Evolutionary conservation across 176 grass and related monocot genomes (phyloP), one percentile per base, ranked within the genome.

Genomic region (Echinochloa phyllopogon): DNA sequence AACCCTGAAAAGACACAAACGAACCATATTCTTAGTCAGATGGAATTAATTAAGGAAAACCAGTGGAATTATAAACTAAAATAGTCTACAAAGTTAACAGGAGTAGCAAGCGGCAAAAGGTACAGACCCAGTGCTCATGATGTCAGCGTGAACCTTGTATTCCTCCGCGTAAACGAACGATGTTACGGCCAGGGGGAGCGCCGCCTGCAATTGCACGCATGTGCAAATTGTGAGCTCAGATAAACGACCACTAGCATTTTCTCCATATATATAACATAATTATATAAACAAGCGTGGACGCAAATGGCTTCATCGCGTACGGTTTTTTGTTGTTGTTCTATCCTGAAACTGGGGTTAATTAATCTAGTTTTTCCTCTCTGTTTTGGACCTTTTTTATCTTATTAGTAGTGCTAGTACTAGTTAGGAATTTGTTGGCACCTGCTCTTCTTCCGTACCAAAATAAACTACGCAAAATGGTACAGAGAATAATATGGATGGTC

Each of bases 101-200:
- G 9, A 69, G 12, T 53, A 55, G 42, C 23, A 18, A 40, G 69
- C 9, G 69, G 69, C 49, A 48, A 51, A 74, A 50, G 24, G 71
- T 20, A 74, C 38, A 50, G 68, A 98, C 96, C 93, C 91, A 37
- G 96, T 95, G 85, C 96, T 98, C 96, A 98, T 98, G 87, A 98
- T 92, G 69, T 98, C 93, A 12, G 96, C 76, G 60, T 98, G 93
- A 25, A 95, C 82, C 66, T 91, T 90, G 63, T 98, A 98, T 64
- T 98, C 96, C 69, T 95, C 89, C 6, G 91, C 93, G 55, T 98
- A 98, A 82, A 98, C 96, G 51, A 98, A 98, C 44, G 91, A 95
- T 70, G 87, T 87, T 23, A 98, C 96, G 4, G 89, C 87, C 33
- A 95, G 87, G 7, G 93, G 96, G 1, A 98, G 86, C 79, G 95